Percentiles rank a stretch among this genome's conserved stretches.
Conservation (phyloP, 1,284 basidiomycete genomes). For the Sphaerobolus stellatus region DNA sequence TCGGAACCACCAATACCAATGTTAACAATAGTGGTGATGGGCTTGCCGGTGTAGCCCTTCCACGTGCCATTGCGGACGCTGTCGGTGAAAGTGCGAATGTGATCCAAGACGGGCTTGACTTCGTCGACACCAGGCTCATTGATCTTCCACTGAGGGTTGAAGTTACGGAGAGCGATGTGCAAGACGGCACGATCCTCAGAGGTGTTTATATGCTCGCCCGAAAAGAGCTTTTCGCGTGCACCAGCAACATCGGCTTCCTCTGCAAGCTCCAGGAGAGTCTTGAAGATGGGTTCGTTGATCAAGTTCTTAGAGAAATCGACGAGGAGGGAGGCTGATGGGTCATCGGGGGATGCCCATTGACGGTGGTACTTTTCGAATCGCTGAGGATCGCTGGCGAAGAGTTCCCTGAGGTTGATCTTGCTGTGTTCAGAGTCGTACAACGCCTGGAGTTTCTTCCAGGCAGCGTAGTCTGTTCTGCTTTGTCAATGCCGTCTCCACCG, state of each 20-base stretch:
- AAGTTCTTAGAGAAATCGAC: conserved; percentile 98
- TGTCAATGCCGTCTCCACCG: too few relatives aligned
- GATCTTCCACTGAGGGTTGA: conserved; percentile 66
- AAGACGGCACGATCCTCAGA: conserved; percentile 96
- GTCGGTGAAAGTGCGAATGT: conserved; percentile 91
- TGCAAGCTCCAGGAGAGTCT: conserved; percentile 75
- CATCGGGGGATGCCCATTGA: conserved; percentile 66
- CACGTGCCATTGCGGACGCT: conserved; percentile 82
- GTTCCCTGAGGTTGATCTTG: conserved; percentile 83
- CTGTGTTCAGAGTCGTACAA: conserved; percentile 77
- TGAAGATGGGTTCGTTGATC: conserved; percentile 83
- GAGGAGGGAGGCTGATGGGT: conserved; percentile 75
- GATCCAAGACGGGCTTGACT: conserved; percentile 81
- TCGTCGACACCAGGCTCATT: conserved; percentile 81
- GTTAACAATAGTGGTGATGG: conserved; percentile 94
- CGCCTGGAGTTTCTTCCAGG: conserved; percentile 91
- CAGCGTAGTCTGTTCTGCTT: conserved; percentile 72
- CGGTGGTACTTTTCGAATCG: conserved; percentile 87
- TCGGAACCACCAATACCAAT: conserved; percentile 99
- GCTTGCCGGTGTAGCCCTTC: conserved; percentile 97
- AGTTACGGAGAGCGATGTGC: conserved; percentile 92
- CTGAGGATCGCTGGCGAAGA: conserved; percentile 84
- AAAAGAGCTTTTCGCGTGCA: conserved; percentile 90
- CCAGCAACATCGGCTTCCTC: conserved; percentile 86
- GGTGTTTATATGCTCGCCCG: conserved; percentile 96